These are phyloP conservation scores for Aquilaria malaccensis DNA, from an alignment of 345 rosid species.

Conservation along the genomic window DNA sequence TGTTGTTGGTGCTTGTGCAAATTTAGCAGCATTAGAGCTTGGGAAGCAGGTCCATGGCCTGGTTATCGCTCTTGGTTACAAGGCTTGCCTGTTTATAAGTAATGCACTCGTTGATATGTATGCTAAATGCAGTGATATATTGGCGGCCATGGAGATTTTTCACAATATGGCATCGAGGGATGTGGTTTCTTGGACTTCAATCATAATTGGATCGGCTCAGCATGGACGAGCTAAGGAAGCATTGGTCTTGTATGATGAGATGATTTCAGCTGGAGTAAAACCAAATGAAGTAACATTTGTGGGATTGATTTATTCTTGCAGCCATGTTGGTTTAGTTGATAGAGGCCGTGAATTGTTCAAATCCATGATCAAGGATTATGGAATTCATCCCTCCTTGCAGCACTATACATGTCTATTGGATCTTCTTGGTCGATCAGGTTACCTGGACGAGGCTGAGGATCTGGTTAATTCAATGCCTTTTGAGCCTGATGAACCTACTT, in stretches of 20 bases:
- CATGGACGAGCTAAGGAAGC: conserved; percentile 67
- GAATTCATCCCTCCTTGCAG: conserved; percentile 57
- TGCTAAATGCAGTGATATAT: conserved; percentile 70
- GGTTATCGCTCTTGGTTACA: conserved; percentile 44
- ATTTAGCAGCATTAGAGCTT: conserved; percentile 46
- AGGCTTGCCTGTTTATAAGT: conserved; percentile 54
- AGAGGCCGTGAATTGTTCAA: conserved; percentile 56
- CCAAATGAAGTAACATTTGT: conserved; percentile 79
- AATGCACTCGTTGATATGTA: conserved; percentile 81
- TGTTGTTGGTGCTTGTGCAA: conserved; percentile 64
- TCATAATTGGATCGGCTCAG: conserved; percentile 76
- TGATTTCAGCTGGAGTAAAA: conserved; percentile 54
- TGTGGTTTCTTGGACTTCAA: conserved; percentile 81
- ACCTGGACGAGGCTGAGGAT: conserved; percentile 58
- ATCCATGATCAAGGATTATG: conserved; percentile 46
- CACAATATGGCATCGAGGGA: conserved; percentile 39
- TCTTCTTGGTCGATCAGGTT: conserved; percentile 75
- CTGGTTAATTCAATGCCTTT: conserved; percentile 55
- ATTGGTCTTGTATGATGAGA: conserved; percentile 48
- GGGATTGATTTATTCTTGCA: conserved; percentile 74
- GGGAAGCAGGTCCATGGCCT: conserved; percentile 66
- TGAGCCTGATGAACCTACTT: conserved; percentile 72
- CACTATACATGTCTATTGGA: conserved; percentile 78
- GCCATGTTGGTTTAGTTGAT: conserved; percentile 64
- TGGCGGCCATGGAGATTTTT: conserved; percentile 50